Percentiles rank a stretch among this genome's conserved stretches.
phyloP scores from a whole-genome alignment of 768 basidiomycete genomes.

The Candolleomyces efflorescens region DNA sequence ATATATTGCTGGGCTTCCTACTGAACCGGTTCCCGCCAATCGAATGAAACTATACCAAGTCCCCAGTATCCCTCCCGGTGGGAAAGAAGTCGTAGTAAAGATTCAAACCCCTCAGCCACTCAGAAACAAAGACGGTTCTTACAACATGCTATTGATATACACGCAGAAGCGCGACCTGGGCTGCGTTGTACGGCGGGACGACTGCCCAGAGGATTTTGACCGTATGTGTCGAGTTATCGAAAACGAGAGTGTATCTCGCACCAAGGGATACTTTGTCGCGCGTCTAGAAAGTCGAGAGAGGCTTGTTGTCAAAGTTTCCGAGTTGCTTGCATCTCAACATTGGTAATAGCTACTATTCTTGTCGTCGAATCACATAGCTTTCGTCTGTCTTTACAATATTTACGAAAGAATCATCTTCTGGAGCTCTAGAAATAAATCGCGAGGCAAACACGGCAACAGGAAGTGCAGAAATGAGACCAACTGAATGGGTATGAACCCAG shows the following conservation, averaged over 20 bases:
- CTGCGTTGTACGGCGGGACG: neutral
- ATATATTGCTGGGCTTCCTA: too few relatives aligned
- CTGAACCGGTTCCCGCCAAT: too few relatives aligned
- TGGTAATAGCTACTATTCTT: neutral
- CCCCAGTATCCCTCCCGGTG: neutral
- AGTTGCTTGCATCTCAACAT: neutral
- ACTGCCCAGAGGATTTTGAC: neutral
- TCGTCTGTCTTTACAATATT: too few relatives aligned
- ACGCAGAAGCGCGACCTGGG: constrained; percentile 1
- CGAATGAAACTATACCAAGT: neutral
- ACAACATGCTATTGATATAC: neutral
- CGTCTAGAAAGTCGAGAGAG: neutral
- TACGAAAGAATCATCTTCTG: too few relatives aligned
- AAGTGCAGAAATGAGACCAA: too few relatives aligned
- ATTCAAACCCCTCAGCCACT: neutral
- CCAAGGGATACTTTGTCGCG: constrained; percentile 2
- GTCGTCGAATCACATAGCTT: too few relatives aligned
- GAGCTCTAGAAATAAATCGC: too few relatives aligned
- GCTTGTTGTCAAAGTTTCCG: neutral
- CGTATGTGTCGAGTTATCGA: neutral
- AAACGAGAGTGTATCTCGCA: neutral
- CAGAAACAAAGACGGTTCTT: neutral
- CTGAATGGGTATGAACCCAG: too few relatives aligned
- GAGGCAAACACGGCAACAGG: too few relatives aligned
- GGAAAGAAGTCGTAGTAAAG: neutral